Base-by-base conservation (phyloP, 345 rosid genomes). In the Salix suchowensis region DNA sequence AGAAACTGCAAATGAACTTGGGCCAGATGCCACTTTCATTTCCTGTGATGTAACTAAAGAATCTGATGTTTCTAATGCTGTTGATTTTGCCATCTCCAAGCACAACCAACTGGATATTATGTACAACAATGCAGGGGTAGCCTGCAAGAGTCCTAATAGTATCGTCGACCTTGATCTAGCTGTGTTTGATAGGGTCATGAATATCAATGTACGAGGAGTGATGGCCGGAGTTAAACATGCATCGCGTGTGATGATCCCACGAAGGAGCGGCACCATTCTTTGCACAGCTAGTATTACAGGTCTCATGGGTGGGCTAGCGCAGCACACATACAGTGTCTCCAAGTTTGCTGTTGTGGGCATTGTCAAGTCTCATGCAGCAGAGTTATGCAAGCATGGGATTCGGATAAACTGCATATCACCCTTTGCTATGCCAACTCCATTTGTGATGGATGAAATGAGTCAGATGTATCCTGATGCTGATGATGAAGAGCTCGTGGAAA, bases 391-490 rank as follows among this genome's bases (percentile, higher is more conserved):
- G 73, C 68, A 90, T 19, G 93, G 91, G 40, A 83, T 95, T 60
- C 73, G 98, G 12, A 82, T 95, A 70, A 95, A 95, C 72, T 85
- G 92, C 90, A 85, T 95, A 58, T 92, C 98, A 0, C 97, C 97
- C 2, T 91, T 86, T 15, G 97, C 87, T 5, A 84, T 91, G 71
- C 90, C 97, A 68, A 95, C 96, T 42, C 67, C 85, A 1, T 81
- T 95, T 8, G 89, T 83, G 77, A 54, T 91, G 85, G 79, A 87
- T 0, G 98, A 91, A 79, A 50, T 91, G 92, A 75, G 83, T 7
- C 76, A 21, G 76, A 46, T 76, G 10, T 92, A 81, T 61, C 83
- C 87, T 0, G 88, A 88, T 2, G 77, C 85, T 11, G 88, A 85
- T 48, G 84, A 80, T 7, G 58, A 76, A 1, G 74, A 74, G 40